Evolutionary conservation across 257 asterid genomes (phyloP), one percentile per base, ranked within the genome.

Genomic region (Capsicum pubescens): DNA sequence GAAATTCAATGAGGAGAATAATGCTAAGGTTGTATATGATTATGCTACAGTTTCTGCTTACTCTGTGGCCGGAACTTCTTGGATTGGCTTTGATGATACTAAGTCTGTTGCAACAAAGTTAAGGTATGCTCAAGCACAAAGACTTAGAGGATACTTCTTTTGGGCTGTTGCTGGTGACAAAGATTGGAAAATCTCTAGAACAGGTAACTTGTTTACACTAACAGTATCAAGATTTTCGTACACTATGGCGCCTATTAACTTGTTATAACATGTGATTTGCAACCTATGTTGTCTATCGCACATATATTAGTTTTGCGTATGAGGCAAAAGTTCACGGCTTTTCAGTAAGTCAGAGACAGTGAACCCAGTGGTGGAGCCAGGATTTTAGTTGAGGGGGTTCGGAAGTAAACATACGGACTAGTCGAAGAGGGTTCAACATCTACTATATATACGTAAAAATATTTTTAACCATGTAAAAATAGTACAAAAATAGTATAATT

Each of bases 41-140:
- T 11, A 46, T 79, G 90, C 48, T 13, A 92, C 93, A 0, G 91
- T 88, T 35, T 94, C 98, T 17, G 87, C 87, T 7, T 95, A 94
- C 56, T 92, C 99, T 0, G 93, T 94, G 17, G 90, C 94, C 0
- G 95, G 93, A 5, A 84, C 32, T 85, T 14, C 74, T 12, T 95
- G 99, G 99, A 86, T 95, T 9, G 99, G 99, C 56, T 95, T 94
- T 59, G 99, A 95, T 84, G 95, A 94, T 79, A 17, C 64, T 0
- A 83, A 56, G 55, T 85, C 97, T 0, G 89, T 90, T 1, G 58
- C 86, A 0, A 90, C 14, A 2, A 93, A 93, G 84, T 82, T 91
- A 36, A 79, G 39, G 0, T 95, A 89, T 52, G 99, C 99, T 71
- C 87, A 55, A 66, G 46, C 42, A 15, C 90, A 89, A 9, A 87